Conservation (phyloP, 495 filamentous ascomycete species). For the Xylaria intraflava region DNA sequence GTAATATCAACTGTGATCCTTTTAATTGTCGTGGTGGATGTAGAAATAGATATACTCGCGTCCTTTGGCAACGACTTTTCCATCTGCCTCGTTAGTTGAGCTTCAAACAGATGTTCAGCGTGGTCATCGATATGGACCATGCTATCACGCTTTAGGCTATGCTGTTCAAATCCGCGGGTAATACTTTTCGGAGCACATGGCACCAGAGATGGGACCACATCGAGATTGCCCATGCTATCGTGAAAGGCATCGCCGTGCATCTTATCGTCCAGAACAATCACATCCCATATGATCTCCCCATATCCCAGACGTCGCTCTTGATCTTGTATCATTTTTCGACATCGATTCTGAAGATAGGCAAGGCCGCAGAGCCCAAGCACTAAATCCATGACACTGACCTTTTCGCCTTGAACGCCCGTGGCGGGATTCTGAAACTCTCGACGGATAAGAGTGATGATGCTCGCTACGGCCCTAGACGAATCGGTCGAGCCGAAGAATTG, state of each 20-base stretch:
- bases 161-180: slow-evolving; percentile 45
- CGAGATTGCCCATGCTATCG: slow-evolving; percentile 22
- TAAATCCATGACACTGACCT: slow-evolving; percentile 59
- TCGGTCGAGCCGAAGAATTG: slow-evolving; percentile 72
- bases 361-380: slow-evolving; percentile 62
- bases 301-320: slow-evolving; percentile 45
- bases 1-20: slow-evolving; percentile 69
- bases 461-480: slow-evolving; percentile 71
- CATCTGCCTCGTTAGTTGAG: slow-evolving; percentile 41
- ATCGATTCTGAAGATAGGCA: slow-evolving; percentile 64
- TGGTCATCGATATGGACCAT: slow-evolving; percentile 15
- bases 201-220: neutral
- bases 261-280: slow-evolving; percentile 64
- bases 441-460: slow-evolving; percentile 66
- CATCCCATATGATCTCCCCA: slow-evolving; percentile 70
- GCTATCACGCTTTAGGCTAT: slow-evolving; percentile 24
- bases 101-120: slow-evolving; percentile 35
- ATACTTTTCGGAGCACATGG: slow-evolving; percentile 28
- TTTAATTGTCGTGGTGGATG: slow-evolving; percentile 56
- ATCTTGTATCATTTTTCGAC: slow-evolving; percentile 52
- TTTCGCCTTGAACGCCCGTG: slow-evolving; percentile 50
- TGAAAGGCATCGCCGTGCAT: slow-evolving; percentile 53
- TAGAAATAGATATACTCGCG: slow-evolving; percentile 57
- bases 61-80: slow-evolving; percentile 37
- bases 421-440: slow-evolving; percentile 64